Evolutionary conservation across 441 rosid genomes (phyloP).

Genomic region (Eutrema salsugineum): DNA sequence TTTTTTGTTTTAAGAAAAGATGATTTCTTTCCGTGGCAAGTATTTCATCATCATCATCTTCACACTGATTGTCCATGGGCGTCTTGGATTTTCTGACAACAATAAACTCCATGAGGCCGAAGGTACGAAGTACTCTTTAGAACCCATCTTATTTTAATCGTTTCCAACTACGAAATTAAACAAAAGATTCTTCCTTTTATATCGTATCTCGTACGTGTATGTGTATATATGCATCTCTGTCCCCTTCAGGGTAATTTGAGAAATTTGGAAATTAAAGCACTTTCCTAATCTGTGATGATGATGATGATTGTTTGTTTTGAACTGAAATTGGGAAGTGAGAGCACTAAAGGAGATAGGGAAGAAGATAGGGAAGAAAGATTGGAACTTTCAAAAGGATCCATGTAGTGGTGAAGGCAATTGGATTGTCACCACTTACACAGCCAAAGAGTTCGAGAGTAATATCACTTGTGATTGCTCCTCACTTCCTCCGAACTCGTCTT

Average conservation of each 20-base stretch:
- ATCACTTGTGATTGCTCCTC: slow-evolving; percentile 64
- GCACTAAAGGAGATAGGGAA: slow-evolving; percentile 62
- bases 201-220: background rate
- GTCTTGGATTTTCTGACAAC: slow-evolving; percentile 33
- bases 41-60: slow-evolving; percentile 28
- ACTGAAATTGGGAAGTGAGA: slow-evolving; percentile 43
- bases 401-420: slow-evolving; percentile 72
- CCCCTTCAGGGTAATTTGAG: background rate
- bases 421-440: slow-evolving; percentile 26
- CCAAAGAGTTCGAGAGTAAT: slow-evolving; percentile 47
- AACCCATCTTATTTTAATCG: background rate
- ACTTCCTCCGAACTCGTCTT: slow-evolving; percentile 41
- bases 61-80: slow-evolving; percentile 9
- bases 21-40: slow-evolving; percentile 16
- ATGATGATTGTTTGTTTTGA: background rate
- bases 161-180: background rate
- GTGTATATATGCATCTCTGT: background rate
- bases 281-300: background rate
- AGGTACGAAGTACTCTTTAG: slow-evolving; percentile 35
- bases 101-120: slow-evolving; percentile 45
- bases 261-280: background rate
- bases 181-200: background rate
- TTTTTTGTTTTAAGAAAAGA: background rate
- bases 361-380: slow-evolving; percentile 67
- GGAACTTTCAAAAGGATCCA: slow-evolving; percentile 71